phyloP scores from a whole-genome alignment of 306 rosid species.

The Vachellia collinsii region DNA sequence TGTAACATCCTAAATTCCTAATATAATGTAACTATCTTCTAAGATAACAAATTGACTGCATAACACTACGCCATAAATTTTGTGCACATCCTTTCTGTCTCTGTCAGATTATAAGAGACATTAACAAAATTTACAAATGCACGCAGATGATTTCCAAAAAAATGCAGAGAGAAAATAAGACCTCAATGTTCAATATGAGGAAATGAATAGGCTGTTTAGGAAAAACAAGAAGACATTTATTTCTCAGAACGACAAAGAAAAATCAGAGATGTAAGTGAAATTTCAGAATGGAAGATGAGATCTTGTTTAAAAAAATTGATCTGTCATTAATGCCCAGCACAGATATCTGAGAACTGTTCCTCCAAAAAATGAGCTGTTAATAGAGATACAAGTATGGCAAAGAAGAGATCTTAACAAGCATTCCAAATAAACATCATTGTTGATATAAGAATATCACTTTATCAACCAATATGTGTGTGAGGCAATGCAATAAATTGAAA shows the following conservation, averaged over 20 bases:
- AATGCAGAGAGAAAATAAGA: not conserved
- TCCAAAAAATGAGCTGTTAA: not conserved
- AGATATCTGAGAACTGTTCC: not conserved
- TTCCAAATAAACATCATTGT: conserved; percentile 1
- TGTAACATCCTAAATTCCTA: too few species aligned
- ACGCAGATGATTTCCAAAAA: not conserved
- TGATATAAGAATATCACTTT: conserved; percentile 1
- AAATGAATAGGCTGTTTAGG: not conserved
- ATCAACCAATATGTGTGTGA: not conserved
- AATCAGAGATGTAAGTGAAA: not conserved
- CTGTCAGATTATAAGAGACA: conserved; percentile 8
- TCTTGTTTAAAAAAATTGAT: not conserved
- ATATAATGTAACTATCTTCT: too few species aligned
- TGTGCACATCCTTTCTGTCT: too few species aligned
- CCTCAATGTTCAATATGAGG: too few species aligned
- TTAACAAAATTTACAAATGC: conserved; percentile 14
- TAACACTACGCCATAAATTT: too few species aligned
- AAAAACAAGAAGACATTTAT: conserved; percentile 5
- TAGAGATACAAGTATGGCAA: not conserved
- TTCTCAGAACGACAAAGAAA: not conserved
- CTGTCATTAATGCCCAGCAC: not conserved
- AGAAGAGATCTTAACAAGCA: not conserved
- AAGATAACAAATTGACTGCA: too few species aligned
- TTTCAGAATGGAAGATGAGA: not conserved
- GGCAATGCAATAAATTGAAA: not conserved